Evolutionary conservation across 345 rosid genomes (phyloP), one percentile per base, ranked within the genome.

Genomic region (Hirschfeldia incana): DNA sequence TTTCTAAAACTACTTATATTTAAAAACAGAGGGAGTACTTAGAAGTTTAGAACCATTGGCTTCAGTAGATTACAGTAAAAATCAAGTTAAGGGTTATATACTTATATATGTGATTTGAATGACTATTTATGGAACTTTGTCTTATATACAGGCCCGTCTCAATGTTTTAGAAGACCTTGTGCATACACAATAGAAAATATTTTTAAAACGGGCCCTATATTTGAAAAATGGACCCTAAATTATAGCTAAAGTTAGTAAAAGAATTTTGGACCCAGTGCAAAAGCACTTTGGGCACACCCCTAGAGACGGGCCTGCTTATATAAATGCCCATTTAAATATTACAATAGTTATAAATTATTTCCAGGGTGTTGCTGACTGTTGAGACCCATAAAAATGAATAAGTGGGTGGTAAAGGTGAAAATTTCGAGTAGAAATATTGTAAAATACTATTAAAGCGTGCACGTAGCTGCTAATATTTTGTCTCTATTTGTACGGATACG

Each of bases 401-500:
- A 72, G 68, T 72, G 77, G 73, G 68, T 42, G 53, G 67, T 73
- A 73, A 73, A 59, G 32, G 65, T 67, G 27, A 15, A 66, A 32
- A 4, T 32, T 67, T 60, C 4, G 51, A 60, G 32, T 34, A 67
- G 1, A 53, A 63, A 72, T 58, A 78, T 39, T 66, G 68, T 66
- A 65, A 78, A 78, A 39, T 65, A 72, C 12, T 5, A 30, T 5
- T 12, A 71, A 65, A 78, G 51, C 57, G 15, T 72, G 42, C 12
- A 55, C 11, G 42, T 44, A 63, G 75, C 59, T 69, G 46, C 67
- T 28, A 29, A 29, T 29, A 12, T 29, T 61, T 61, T 74, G 80
- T 80, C 73, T 65, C 21, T 21, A 21, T 21, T 21, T 21, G 83
- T 80, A 80, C 83, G 83, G 83, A 80, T 75, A 70, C 76, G 58